Conservation (phyloP, 1,284 basidiomycete species). For the Garcileccinum viscosum region DNA sequence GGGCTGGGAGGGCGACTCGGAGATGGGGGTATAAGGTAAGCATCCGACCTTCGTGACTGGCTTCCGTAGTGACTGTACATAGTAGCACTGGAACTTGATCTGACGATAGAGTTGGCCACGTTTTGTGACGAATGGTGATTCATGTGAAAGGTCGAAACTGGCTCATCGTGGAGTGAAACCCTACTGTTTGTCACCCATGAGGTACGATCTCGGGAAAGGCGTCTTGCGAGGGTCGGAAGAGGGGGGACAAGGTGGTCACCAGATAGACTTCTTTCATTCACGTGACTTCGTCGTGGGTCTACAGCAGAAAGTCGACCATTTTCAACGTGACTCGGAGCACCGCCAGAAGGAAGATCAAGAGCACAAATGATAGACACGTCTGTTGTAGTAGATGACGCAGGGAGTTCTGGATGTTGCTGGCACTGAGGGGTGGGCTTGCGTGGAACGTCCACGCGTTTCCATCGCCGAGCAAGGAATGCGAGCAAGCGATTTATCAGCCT, state of each 20-base stretch:
- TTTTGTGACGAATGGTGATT: neutral
- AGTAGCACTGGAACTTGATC: constrained; percentile 7
- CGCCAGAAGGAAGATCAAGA: neutral
- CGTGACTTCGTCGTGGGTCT: neutral
- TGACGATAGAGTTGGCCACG: neutral
- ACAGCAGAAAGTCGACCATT: neutral
- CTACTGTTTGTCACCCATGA: constrained; percentile 15
- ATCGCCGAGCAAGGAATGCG: neutral
- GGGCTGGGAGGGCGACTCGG: constrained; percentile 2
- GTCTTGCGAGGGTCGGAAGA: constrained; percentile 16
- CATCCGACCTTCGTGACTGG: neutral
- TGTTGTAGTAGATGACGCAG: neutral
- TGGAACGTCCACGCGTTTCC: neutral
- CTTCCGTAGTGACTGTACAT: neutral
- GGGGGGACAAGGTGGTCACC: constrained; percentile 29
- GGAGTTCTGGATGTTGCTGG: neutral
- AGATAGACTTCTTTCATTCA: constrained; percentile 25
- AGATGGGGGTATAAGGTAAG: neutral
- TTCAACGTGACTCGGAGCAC: neutral
- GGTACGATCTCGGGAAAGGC: constrained; percentile 8
- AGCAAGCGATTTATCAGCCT: neutral
- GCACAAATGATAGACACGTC: neutral
- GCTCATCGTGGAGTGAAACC: constrained; percentile 26
- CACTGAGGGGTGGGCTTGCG: neutral
- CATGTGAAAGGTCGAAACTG: constrained; percentile 1